Percentiles rank a stretch among this genome's conserved stretches.
Evolutionary conservation across 371 early-diverging fungal species (phyloP).

Genomic region (Circinella umbellata): DNA sequence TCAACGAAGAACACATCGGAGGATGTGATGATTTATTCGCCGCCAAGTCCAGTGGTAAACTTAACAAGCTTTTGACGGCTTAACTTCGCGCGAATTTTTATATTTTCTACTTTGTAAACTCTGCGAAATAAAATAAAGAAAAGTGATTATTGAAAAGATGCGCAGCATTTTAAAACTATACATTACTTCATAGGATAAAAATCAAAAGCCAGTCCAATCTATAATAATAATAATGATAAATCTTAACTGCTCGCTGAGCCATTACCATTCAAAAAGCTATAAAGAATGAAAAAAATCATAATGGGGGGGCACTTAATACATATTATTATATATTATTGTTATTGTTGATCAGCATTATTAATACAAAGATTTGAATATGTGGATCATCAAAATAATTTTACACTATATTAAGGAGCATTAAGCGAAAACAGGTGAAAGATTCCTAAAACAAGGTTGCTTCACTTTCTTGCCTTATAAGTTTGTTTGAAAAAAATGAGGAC

Average conservation of each 20-base stretch:
- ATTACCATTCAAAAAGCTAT: background rate
- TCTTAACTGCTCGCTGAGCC: background rate
- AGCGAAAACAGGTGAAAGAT: background rate
- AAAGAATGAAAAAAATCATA: too few relatives aligned
- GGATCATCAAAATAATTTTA: too few relatives aligned
- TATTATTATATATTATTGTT: too few relatives aligned
- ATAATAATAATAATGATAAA: background rate
- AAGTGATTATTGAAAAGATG: background rate
- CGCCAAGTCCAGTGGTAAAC: slow-evolving; percentile 52
- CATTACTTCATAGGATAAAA: background rate
- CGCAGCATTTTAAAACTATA: too few relatives aligned
- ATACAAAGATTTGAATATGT: too few relatives aligned
- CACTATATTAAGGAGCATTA: too few relatives aligned
- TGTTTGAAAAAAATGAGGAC: background rate
- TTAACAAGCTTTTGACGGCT: slow-evolving; percentile 49
- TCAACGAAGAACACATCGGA: slow-evolving; percentile 76
- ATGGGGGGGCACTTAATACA: background rate
- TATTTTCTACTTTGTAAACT: too few relatives aligned
- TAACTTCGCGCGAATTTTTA: background rate
- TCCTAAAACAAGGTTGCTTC: background rate
- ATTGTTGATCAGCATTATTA: too few relatives aligned
- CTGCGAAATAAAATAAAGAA: background rate
- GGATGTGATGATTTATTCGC: slow-evolving; percentile 71
- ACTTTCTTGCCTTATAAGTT: slow-evolving; percentile 3
- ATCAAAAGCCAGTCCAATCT: background rate